A percentile compares a stretch with the other conserved stretches of the same genome.
phyloP scores from a whole-genome alignment of 208 protist genomes.

The Strigomonas culicis region DNA sequence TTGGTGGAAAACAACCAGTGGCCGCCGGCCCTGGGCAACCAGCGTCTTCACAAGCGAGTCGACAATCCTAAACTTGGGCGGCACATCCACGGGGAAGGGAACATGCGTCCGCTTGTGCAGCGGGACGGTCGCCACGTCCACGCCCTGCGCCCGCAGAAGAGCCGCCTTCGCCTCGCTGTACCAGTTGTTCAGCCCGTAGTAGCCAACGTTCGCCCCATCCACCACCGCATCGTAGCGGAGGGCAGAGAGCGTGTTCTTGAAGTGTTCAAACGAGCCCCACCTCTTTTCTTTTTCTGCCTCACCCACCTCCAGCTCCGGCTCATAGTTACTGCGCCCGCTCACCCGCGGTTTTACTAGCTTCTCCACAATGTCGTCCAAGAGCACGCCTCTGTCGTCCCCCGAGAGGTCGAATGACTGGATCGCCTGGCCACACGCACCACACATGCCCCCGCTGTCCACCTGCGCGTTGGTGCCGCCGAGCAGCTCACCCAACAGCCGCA shows the following conservation, averaged over 20 bases:
- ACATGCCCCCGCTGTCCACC: slow-evolving; percentile 31
- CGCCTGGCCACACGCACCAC: slow-evolving; percentile 31
- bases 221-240: slow-evolving; percentile 70
- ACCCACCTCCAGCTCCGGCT: slow-evolving; percentile 43
- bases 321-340: slow-evolving; percentile 44
- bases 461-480: slow-evolving; percentile 34
- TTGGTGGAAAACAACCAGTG: slow-evolving; percentile 76
- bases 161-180: slow-evolving; percentile 61
- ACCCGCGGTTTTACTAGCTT: slow-evolving; percentile 61
- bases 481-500: slow-evolving; percentile 34
- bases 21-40: slow-evolving; percentile 28
- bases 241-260: slow-evolving; percentile 32
- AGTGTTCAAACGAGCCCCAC: slow-evolving; percentile 52
- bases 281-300: slow-evolving; percentile 27
- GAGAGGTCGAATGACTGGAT: slow-evolving; percentile 68
- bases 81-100: slow-evolving; percentile 81
- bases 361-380: slow-evolving; percentile 69
- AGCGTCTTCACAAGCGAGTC: slow-evolving; percentile 51
- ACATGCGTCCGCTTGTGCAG: slow-evolving; percentile 37
- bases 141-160: slow-evolving; percentile 39
- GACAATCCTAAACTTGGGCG: slow-evolving; percentile 80
- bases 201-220: slow-evolving; percentile 78
- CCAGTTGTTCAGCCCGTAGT: slow-evolving; percentile 82
- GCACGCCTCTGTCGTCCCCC: slow-evolving; percentile 28
- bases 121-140: slow-evolving; percentile 33